These are phyloP conservation scores for Fusarium secorum DNA, from an alignment of 2,329 filamentous ascomycete genomes.

Conservation along the genomic window DNA sequence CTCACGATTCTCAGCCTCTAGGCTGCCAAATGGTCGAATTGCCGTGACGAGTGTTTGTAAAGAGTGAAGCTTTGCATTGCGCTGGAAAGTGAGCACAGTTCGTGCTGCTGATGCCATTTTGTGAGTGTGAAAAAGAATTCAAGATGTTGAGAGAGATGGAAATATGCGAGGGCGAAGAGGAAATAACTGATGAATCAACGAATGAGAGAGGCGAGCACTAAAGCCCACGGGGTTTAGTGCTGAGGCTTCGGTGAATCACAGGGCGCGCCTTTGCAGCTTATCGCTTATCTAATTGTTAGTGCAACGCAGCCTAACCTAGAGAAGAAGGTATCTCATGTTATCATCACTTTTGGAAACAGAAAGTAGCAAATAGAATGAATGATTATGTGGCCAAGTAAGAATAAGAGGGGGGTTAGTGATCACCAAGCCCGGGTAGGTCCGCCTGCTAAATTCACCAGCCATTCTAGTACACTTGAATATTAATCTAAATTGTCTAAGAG, in stretches of 20 bases:
- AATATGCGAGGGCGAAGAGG: not conserved
- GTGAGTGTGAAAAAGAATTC: accelerated
- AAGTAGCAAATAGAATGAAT: not conserved
- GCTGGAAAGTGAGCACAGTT: constrained; percentile 53
- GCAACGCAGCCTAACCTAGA: not conserved
- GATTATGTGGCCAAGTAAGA: no score
- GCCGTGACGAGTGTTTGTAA: constrained; percentile 56
- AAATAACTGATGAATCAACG: not conserved
- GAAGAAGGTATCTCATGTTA: not conserved
- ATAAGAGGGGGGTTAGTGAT: no score
- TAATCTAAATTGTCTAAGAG: no score
- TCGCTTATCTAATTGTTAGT: not conserved
- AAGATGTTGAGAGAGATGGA: not conserved
- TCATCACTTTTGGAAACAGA: not conserved
- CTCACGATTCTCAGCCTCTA: constrained; percentile 59
- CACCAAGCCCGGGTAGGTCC: no score
- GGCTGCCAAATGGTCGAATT: constrained; percentile 56
- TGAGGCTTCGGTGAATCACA: not conserved
- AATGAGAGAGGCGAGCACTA: not conserved
- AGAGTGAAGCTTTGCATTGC: constrained; percentile 52
- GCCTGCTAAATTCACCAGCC: no score
- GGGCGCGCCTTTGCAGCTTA: constrained; percentile 1
- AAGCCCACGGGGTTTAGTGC: not conserved
- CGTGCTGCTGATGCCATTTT: constrained; percentile 32
- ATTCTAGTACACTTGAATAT: no score